phyloP scores from a whole-genome alignment of 1,284 basidiomycete species.

The Irpex sp. region DNA sequence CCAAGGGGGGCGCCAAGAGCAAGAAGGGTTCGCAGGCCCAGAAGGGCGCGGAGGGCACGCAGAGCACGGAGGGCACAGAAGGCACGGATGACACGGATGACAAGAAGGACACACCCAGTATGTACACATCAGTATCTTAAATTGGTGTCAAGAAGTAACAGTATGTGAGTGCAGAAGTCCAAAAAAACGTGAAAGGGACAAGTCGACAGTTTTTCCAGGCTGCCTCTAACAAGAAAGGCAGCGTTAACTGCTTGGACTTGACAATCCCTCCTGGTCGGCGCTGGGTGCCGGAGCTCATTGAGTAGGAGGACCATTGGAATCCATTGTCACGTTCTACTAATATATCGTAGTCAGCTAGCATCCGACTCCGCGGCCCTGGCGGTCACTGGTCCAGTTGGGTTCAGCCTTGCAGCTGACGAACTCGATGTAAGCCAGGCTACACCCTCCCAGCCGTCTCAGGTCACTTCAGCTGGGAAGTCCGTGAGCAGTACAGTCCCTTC shows the following conservation, averaged over 20 bases:
- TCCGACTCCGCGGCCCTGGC: neutral
- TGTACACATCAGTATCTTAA: too few species aligned
- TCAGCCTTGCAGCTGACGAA: neutral
- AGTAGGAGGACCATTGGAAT: neutral
- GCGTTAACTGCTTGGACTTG: neutral
- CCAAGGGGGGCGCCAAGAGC: too few species aligned
- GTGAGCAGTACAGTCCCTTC: too few species aligned
- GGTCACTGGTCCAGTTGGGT: neutral
- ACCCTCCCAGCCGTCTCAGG: neutral
- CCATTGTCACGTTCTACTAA: neutral
- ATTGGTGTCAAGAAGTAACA: too few species aligned
- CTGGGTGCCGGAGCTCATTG: neutral
- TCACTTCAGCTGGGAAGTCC: too few species aligned
- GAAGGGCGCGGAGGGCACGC: too few species aligned
- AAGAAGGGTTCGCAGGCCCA: too few species aligned
- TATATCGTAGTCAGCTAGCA: neutral
- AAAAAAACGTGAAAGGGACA: neutral
- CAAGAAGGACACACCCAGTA: too few species aligned
- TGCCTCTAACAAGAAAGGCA: neutral
- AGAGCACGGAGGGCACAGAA: too few species aligned
- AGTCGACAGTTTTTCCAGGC: neutral
- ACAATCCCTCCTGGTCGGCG: neutral
- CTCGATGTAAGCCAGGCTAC: neutral
- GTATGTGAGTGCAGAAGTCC: neutral
- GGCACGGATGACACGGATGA: too few species aligned